Base-by-base conservation (phyloP, 148 eudicot species). In the Dianthus caryophyllus region DNA sequence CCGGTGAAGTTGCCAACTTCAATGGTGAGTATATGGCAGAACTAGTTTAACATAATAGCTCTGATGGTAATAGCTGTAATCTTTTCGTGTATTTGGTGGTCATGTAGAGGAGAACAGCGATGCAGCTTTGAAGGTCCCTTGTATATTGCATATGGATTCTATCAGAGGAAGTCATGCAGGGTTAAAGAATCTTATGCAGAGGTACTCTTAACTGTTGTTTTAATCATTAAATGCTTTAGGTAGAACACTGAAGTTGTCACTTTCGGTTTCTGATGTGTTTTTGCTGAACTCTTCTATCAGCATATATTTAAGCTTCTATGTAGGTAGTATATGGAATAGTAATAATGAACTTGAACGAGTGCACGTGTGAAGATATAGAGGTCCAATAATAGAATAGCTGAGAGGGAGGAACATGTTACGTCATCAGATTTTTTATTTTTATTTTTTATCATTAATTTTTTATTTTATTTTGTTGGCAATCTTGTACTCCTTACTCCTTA, bases 81-180 rank as follows among this genome's bases (percentile, higher is more conserved):
- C 61, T 71, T 14, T 8, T 48, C 24, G 60, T 47, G 64, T 31
- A 64, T 65, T 71, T 71, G 41, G 26, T 46, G 43, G 56, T 21
- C 56, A 70, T 51, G 6, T 80, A 90, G 99, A 79, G 68, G 82
- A 63, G 74, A 76, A 79, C 31, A 33, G 69, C 22, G 69, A 64
- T 63, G 72, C 79, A 31, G 74, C 82, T 4, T 76, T 48, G 47
- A 90, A 79, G 81, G 89, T 86, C 53, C 97, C 99, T 39, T 94
- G 97, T 75, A 82, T 94, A 79, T 68, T 94, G 78, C 99, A 94
- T 73, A 88, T 94, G 97, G 97, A 94, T 82, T 94, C 99, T 66
- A 76, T 94, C 64, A 81, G 77, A 76, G 99, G 99, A 85, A 90
- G 59, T 68, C 99, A 94, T 77, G 39, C 77, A 33, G 97, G 87